Conservation (phyloP, 345 rosid species). For the Arabis alpina region DNA sequence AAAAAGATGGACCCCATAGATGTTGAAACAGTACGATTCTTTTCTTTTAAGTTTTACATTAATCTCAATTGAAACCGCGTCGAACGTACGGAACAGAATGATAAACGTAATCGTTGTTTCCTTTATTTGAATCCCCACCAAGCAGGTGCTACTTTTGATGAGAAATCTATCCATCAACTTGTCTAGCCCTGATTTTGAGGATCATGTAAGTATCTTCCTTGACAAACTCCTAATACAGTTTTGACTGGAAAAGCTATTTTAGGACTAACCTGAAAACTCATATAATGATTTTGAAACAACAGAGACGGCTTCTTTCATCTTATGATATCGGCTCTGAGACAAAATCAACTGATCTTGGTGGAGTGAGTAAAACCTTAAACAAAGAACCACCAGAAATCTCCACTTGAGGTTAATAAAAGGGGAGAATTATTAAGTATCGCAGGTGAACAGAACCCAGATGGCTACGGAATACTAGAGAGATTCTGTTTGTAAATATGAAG, state of each 20-base stretch:
- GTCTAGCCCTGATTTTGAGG: conserved; percentile 86
- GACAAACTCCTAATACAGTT: not conserved
- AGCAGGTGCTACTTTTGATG: conserved; percentile 90
- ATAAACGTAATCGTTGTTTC: conserved; percentile 17
- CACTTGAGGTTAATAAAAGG: conserved; percentile 38
- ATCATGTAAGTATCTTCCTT: conserved; percentile 68
- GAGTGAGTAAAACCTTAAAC: conserved; percentile 38
- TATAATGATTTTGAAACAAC: conserved; percentile 37
- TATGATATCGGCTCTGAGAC: conserved; percentile 57
- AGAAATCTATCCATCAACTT: conserved; percentile 92
- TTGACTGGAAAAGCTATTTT: not conserved
- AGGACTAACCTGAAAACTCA: conserved; percentile 14
- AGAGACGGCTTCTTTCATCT: conserved; percentile 85
- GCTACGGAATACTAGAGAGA: conserved; percentile 5
- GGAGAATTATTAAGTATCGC: not conserved
- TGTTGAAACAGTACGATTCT: conserved; percentile 75
- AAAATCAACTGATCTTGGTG: conserved; percentile 35
- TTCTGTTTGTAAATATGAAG: conserved; percentile 36
- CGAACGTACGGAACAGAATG: conserved; percentile 14
- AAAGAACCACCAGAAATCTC: conserved; percentile 45
- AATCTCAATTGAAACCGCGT: conserved; percentile 7
- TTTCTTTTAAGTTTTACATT: conserved; percentile 24
- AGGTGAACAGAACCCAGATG: conserved; percentile 25
- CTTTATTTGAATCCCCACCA: conserved; percentile 42
- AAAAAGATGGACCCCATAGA: conserved; percentile 91